phyloP scores from a whole-genome alignment of 2,329 filamentous ascomycete genomes.

The Anthostomella pinea region DNA sequence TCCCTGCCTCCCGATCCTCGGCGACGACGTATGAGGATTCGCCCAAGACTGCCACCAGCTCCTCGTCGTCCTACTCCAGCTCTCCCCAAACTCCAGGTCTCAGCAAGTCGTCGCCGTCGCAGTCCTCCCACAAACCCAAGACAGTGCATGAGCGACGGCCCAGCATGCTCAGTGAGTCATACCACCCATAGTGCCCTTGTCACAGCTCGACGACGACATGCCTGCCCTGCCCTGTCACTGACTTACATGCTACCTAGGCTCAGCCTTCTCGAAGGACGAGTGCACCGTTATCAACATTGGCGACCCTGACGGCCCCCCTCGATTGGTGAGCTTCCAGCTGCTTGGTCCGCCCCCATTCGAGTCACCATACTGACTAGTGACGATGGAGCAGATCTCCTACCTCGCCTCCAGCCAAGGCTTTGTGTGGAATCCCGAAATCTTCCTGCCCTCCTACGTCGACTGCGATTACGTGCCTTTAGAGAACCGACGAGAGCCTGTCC shows the following conservation, averaged over 20 bases:
- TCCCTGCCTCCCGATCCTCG: conserved; percentile 49
- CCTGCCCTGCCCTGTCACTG: conserved; percentile 15
- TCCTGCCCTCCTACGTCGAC: conserved; percentile 74
- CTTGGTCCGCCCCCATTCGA: conserved; percentile 4
- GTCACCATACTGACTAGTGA: conserved; percentile 18
- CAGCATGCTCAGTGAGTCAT: conserved; percentile 57
- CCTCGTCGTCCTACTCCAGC: conserved; percentile 57
- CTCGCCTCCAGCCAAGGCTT: conserved; percentile 78
- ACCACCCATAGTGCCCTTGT: not conserved
- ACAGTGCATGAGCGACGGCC: conserved; percentile 54
- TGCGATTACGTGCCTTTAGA: conserved; percentile 73
- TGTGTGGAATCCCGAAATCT: conserved; percentile 83
- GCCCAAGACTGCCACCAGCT: conserved; percentile 46
- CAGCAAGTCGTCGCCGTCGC: conserved; percentile 40
- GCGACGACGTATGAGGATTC: conserved; percentile 37
- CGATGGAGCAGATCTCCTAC: conserved; percentile 64
- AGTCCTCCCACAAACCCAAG: conserved; percentile 39
- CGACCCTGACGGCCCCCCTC: conserved; percentile 67
- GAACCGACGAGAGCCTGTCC: conserved; percentile 70
- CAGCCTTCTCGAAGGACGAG: conserved; percentile 69
- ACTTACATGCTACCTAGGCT: conserved; percentile 47
- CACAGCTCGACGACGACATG: not conserved
- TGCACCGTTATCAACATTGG: conserved; percentile 80
- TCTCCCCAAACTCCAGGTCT: conserved; percentile 46
- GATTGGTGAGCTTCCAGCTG: conserved; percentile 54